A percentile compares a stretch with the other conserved stretches of the same genome.
These are phyloP conservation scores for Stachybotrys chartarum DNA, from an alignment of 2,329 filamentous ascomycete species.

Conservation along the genomic window DNA sequence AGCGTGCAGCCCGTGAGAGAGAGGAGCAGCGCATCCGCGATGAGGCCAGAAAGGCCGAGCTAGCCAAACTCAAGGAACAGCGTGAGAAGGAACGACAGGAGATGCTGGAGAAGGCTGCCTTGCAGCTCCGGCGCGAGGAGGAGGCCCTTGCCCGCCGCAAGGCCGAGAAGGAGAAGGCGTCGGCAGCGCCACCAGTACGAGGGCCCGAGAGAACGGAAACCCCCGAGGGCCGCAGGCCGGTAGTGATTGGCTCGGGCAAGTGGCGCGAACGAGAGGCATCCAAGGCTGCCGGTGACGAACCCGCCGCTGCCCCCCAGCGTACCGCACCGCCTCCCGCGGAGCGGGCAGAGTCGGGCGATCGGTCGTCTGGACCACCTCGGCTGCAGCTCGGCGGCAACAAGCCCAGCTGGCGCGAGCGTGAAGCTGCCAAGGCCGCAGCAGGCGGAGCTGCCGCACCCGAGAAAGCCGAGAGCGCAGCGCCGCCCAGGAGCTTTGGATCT, in stretches of 20 bases:
- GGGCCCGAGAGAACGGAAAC: conserved; percentile 18
- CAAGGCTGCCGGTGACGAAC: conserved; percentile 18
- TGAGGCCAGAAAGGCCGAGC: conserved; percentile 68
- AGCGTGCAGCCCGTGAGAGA: conserved; percentile 72
- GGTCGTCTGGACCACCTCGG: conserved; percentile 45
- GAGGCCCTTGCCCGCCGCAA: conserved; percentile 74
- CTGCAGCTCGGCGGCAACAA: conserved; percentile 55
- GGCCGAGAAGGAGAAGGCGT: conserved; percentile 51
- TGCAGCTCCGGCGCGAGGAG: conserved; percentile 78
- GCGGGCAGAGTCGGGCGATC: conserved; percentile 29
- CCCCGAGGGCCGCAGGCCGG: conserved; percentile 23
- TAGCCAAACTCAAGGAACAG: conserved; percentile 60
- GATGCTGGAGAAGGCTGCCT: conserved; percentile 52
- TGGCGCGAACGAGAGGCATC: conserved; percentile 35
- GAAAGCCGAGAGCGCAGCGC: conserved; percentile 34
- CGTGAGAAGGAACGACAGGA: conserved; percentile 64
- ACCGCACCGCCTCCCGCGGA: conserved; percentile 25
- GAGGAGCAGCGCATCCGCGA: conserved; percentile 76
- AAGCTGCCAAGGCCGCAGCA: conserved; percentile 41
- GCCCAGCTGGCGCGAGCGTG: conserved; percentile 67
- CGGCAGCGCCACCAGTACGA: conserved; percentile 13
- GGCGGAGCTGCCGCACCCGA: conserved; percentile 23
- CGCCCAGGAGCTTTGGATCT: conserved; percentile 27
- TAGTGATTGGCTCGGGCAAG: conserved; percentile 27
- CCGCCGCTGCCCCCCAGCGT: conserved; percentile 18